Evolutionary conservation across 169 alveolate species (phyloP).

Genomic region (Plasmodium malariae): DNA sequence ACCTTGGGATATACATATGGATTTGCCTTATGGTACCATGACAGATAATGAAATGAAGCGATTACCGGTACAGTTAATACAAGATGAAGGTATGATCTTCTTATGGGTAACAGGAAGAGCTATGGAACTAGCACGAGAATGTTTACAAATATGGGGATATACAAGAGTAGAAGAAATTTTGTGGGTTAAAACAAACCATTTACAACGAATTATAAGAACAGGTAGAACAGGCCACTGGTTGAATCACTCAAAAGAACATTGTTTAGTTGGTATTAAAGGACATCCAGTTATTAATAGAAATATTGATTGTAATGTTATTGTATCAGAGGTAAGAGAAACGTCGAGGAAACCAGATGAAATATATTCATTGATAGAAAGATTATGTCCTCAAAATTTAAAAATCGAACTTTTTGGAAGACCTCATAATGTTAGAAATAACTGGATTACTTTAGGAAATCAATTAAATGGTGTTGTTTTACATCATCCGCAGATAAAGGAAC

Average conservation of each 20-base stretch:
- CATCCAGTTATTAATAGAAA: constrained; percentile 88
- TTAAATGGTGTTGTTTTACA: constrained; percentile 87
- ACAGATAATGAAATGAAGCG: constrained; percentile 94
- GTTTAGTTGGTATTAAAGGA: constrained; percentile 92
- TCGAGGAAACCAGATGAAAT: constrained; percentile 97
- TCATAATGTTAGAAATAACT: constrained; percentile 93
- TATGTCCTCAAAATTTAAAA: constrained; percentile 94
- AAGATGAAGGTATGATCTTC: constrained; percentile 94
- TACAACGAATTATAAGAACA: constrained; percentile 94
- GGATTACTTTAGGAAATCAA: constrained; percentile 95
- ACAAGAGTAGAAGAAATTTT: constrained; percentile 95
- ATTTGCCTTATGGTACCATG: constrained; percentile 95
- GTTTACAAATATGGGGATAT: constrained; percentile 96
- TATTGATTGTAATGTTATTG: constrained; percentile 95
- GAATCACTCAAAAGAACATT: constrained; percentile 95
- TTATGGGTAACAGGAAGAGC: constrained; percentile 98
- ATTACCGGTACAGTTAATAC: constrained; percentile 91
- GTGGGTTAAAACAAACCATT: constrained; percentile 97
- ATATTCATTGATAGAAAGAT: constrained; percentile 93
- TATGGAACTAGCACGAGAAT: constrained; percentile 94
- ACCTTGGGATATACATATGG: constrained; percentile 98
- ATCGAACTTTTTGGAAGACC: constrained; percentile 95
- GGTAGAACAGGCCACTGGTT: constrained; percentile 98
- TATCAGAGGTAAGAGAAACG: constrained; percentile 96
- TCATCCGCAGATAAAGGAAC: constrained; percentile 82